These are phyloP conservation scores for Diaporthe velutina DNA, from an alignment of 2,329 filamentous ascomycete species.

Conservation along the genomic window DNA sequence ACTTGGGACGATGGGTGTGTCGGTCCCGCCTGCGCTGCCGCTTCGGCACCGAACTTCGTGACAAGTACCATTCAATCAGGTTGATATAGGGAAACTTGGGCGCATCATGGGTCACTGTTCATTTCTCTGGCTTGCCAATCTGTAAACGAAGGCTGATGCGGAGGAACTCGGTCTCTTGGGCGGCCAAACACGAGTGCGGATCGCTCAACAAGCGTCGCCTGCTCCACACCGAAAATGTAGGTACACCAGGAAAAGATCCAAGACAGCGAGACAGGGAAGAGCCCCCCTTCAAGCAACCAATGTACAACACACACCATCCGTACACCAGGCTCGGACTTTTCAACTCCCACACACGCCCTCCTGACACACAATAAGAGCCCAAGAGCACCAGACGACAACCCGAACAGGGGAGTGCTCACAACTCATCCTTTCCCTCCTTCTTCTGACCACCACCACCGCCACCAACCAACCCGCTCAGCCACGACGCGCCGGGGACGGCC, in stretches of 20 bases:
- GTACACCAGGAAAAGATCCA: not conserved
- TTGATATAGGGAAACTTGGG: too few species aligned
- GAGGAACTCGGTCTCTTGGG: too few species aligned
- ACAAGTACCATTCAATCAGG: not conserved
- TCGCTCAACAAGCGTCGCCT: not conserved
- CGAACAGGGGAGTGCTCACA: conserved; percentile 1
- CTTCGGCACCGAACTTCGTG: conserved; percentile 19
- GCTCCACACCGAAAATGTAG: not conserved
- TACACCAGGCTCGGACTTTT: not conserved
- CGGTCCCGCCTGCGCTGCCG: conserved; percentile 29
- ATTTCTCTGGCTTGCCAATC: not conserved
- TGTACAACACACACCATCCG: conserved; percentile 1
- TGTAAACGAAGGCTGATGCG: not conserved
- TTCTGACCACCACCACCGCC: conserved; percentile 22
- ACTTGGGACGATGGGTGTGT: not conserved
- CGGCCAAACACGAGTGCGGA: not conserved
- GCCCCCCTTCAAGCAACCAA: not conserved
- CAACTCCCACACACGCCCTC: not conserved
- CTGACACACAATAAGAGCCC: fast-evolving
- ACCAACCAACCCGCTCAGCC: conserved; percentile 46
- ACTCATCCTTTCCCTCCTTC: conserved; percentile 39
- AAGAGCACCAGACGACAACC: not conserved
- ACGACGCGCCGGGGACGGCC: conserved; percentile 54
- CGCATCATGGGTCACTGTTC: not conserved
- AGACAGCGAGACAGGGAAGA: not conserved